Conservation (phyloP, 1,284 basidiomycete species). For the Prillingera fragicola region DNA sequence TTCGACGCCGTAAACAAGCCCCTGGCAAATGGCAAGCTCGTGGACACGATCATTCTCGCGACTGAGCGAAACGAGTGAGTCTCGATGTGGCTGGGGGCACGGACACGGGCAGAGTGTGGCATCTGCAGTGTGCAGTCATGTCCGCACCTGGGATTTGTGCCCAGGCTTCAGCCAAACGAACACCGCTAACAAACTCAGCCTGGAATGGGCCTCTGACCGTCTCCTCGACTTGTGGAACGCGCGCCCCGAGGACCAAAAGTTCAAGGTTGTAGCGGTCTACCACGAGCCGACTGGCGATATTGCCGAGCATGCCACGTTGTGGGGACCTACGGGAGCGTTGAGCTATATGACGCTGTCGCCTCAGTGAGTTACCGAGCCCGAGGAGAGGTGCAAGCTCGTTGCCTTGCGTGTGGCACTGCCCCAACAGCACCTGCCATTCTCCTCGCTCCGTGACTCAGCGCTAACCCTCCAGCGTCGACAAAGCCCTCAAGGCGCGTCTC, state of each 20-base stretch:
- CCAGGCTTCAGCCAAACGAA: too few species aligned
- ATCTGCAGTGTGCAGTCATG: too few species aligned
- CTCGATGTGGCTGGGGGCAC: too few species aligned
- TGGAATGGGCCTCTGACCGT: not conserved
- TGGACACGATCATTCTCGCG: slow-evolving; percentile 4
- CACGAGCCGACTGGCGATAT: slow-evolving; percentile 1
- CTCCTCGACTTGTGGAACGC: slow-evolving; percentile 1
- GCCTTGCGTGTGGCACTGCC: not conserved
- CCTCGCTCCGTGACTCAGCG: not conserved
- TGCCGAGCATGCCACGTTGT: not conserved
- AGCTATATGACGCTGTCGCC: not conserved
- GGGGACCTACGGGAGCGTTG: not conserved
- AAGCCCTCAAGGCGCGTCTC: not conserved
- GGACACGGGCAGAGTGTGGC: too few species aligned
- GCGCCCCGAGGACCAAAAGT: not conserved
- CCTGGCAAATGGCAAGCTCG: not conserved
- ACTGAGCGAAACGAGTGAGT: slow-evolving; percentile 1
- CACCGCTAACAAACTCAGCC: not conserved
- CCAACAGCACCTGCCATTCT: too few species aligned
- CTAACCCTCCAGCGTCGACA: not conserved
- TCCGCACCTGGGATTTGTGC: too few species aligned
- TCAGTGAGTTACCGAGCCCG: too few species aligned
- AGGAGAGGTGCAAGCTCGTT: not conserved
- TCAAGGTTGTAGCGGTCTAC: slow-evolving; percentile 2
- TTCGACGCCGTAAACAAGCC: not conserved